These are phyloP conservation scores for Mortierella sp. DNA, from an alignment of 371 early-diverging fungal genomes.

Conservation along the genomic window DNA sequence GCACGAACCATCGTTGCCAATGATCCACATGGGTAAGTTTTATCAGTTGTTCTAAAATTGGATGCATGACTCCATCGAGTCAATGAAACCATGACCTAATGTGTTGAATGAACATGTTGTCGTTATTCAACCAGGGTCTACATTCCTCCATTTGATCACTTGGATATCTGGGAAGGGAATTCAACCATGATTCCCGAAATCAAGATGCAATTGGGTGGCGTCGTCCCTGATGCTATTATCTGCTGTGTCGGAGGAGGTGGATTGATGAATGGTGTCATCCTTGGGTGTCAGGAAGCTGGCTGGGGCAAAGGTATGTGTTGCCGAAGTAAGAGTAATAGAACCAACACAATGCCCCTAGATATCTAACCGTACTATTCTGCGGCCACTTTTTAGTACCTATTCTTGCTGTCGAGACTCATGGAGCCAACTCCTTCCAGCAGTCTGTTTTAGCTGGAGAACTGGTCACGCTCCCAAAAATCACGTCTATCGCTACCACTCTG, in stretches of 20 bases:
- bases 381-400: constrained; percentile 63
- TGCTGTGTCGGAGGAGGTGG: constrained; percentile 82
- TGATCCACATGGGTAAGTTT: constrained; percentile 63
- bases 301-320: constrained; percentile 61
- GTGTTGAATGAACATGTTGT: neutral
- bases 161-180: constrained; percentile 72
- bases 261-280: constrained; percentile 74
- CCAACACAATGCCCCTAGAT: neutral
- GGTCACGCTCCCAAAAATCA: constrained; percentile 64
- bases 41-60: neutral
- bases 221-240: constrained; percentile 74
- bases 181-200: constrained; percentile 75
- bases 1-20: constrained; percentile 63
- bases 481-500: constrained; percentile 68
- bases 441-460: constrained; percentile 72
- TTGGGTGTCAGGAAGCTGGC: constrained; percentile 68
- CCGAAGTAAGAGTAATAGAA: neutral
- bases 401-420: constrained; percentile 82
- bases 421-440: constrained; percentile 78
- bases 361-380: neutral
- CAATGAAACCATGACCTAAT: neutral
- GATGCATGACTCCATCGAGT: neutral
- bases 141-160: constrained; percentile 76
- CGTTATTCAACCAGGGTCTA: constrained; percentile 59
- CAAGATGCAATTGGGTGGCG: constrained; percentile 67